Evolutionary conservation across 345 rosid species (phyloP).

Genomic region (Hevea brasiliensis): DNA sequence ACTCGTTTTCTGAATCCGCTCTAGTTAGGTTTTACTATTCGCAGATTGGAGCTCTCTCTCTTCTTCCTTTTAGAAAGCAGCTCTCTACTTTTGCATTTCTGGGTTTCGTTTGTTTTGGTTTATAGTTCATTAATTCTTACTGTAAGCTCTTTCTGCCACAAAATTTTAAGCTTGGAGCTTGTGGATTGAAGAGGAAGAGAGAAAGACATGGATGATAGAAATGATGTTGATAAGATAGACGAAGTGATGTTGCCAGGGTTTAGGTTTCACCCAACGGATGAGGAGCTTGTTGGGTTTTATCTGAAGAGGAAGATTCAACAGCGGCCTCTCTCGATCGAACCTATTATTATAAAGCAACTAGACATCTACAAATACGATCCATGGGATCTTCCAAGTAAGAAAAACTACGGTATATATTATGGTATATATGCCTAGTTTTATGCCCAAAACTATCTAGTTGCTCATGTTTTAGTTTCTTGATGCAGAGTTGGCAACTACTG

Average conservation of each 20-base stretch:
- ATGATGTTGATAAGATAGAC: slow-evolving; percentile 52
- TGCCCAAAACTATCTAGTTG: neutral
- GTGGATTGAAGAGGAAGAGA: neutral
- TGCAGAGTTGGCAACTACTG: slow-evolving; percentile 62
- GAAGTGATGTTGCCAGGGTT: slow-evolving; percentile 81
- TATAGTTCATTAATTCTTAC: neutral
- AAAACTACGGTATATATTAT: neutral
- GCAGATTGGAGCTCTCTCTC: neutral
- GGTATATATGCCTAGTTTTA: too few species aligned
- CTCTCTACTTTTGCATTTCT: neutral
- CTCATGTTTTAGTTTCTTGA: neutral
- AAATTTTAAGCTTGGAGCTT: too few species aligned
- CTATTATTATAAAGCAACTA: slow-evolving; percentile 67
- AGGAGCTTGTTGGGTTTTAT: slow-evolving; percentile 86
- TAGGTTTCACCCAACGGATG: slow-evolving; percentile 92
- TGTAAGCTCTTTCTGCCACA: too few species aligned
- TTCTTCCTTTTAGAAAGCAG: neutral
- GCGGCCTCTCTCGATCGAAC: slow-evolving; percentile 63
- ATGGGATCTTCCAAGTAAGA: slow-evolving; percentile 93
- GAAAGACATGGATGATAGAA: slow-evolving; percentile 49
- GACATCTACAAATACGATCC: slow-evolving; percentile 92
- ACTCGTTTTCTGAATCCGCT: neutral
- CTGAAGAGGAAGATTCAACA: slow-evolving; percentile 75
- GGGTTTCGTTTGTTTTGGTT: neutral
- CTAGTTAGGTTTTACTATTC: slow-evolving; percentile 13